Percentiles rank a stretch among this genome's conserved stretches.
Conservation (phyloP, 2,329 filamentous ascomycete genomes). For the Fusarium sp. region DNA sequence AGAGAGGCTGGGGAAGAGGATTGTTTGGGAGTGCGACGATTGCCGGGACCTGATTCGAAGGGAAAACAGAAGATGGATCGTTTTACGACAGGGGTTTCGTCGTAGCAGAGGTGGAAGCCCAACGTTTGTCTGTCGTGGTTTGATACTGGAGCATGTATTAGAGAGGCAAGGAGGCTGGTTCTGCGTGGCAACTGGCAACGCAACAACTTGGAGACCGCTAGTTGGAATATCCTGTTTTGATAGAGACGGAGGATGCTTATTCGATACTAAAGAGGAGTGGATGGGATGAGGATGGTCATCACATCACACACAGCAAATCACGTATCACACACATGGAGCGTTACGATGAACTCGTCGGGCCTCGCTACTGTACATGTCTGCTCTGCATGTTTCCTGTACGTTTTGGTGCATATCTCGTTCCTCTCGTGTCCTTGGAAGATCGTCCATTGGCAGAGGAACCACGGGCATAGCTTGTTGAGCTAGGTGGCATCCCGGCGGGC, state of each 20-base stretch:
- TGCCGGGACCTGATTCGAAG: conserved; percentile 10
- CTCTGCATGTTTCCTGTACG: conserved; percentile 19
- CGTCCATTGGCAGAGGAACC: conserved; percentile 37
- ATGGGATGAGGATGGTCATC: conserved; percentile 9
- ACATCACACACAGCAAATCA: conserved; percentile 18
- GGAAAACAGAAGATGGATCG: conserved; percentile 9
- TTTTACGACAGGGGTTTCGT: background rate
- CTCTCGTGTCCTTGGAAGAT: conserved; percentile 24
- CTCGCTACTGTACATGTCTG: conserved; percentile 14
- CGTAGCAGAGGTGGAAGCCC: conserved; percentile 11
- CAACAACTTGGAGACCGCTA: conserved; percentile 21
- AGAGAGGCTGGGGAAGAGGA: conserved; percentile 15
- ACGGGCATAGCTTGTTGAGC: conserved; percentile 21
- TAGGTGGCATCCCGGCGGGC: conserved; percentile 43
- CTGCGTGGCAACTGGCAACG: conserved; percentile 17
- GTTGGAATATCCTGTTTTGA: conserved; percentile 22
- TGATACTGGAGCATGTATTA: background rate
- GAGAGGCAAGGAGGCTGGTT: conserved; percentile 1
- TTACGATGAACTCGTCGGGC: conserved; percentile 32
- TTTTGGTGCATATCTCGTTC: conserved; percentile 21
- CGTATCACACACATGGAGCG: conserved; percentile 17
- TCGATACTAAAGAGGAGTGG: conserved; percentile 6
- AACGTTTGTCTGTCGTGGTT: conserved; percentile 1
- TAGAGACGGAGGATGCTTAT: conserved; percentile 5
- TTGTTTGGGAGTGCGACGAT: conserved; percentile 6